Evolutionary conservation across 2,329 filamentous ascomycete species (phyloP).

Genomic region (Fusarium xyrophilum): DNA sequence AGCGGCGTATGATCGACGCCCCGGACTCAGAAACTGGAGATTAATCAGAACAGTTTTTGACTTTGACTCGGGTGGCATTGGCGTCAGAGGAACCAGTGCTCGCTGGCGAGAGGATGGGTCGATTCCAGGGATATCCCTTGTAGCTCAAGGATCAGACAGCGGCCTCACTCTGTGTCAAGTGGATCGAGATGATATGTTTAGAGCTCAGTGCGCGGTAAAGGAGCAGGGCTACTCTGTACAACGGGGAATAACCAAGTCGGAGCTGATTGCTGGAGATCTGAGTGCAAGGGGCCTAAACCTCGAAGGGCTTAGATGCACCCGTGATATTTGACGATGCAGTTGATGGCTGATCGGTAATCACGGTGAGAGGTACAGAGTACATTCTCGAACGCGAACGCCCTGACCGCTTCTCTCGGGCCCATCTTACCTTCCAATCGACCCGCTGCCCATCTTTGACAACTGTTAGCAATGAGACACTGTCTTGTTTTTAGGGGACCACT

Average conservation of each 20-base stretch:
- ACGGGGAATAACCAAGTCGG: slow-evolving; percentile 13
- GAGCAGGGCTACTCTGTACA: slow-evolving; percentile 16
- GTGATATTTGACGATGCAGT: slow-evolving; percentile 32
- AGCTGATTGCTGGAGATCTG: slow-evolving; percentile 25
- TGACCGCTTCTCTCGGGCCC: slow-evolving; percentile 37
- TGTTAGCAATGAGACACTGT: slow-evolving; percentile 35
- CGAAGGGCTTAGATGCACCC: slow-evolving; percentile 19
- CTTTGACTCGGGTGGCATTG: slow-evolving; percentile 27
- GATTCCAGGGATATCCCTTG: slow-evolving; percentile 32
- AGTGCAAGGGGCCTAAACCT: not conserved
- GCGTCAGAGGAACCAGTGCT: slow-evolving; percentile 38
- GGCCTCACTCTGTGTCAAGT: slow-evolving; percentile 31
- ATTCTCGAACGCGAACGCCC: slow-evolving; percentile 26
- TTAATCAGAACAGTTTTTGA: slow-evolving; percentile 9
- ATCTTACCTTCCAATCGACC: not conserved
- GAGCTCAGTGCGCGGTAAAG: slow-evolving; percentile 4
- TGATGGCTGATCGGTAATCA: slow-evolving; percentile 31
- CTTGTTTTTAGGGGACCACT: slow-evolving; percentile 12
- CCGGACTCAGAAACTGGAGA: slow-evolving; percentile 37
- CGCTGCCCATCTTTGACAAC: slow-evolving; percentile 24
- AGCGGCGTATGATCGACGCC: slow-evolving; percentile 41
- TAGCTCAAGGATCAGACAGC: slow-evolving; percentile 17
- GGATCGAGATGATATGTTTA: slow-evolving; percentile 27
- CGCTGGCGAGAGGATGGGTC: slow-evolving; percentile 30
- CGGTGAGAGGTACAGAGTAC: slow-evolving; percentile 10